Conservation (phyloP, 371 early-diverging fungal species). For the Actinomortierella wolfii region DNA sequence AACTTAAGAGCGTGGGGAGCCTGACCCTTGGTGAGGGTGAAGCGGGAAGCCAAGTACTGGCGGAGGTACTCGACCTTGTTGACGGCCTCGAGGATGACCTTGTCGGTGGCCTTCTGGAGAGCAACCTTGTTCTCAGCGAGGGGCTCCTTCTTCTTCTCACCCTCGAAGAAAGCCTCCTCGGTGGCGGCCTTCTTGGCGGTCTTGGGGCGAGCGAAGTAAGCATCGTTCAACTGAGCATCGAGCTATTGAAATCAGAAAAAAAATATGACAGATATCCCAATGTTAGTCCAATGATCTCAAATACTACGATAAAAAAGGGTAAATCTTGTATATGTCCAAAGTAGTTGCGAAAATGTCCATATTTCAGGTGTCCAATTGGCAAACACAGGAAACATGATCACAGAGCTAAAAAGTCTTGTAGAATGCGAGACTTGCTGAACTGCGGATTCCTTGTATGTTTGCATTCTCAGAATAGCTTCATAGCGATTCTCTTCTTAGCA, state of each 20-base stretch:
- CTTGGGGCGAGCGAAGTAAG: conserved; percentile 88
- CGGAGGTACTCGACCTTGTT: conserved; percentile 85
- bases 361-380: too few species aligned
- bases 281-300: background rate
- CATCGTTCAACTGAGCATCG: conserved; percentile 88
- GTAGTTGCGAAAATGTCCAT: too few species aligned
- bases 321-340: too few species aligned
- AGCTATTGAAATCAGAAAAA: conserved; percentile 31
- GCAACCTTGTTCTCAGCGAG: conserved; percentile 66
- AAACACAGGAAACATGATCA: too few species aligned
- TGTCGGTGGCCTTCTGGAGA: conserved; percentile 88
- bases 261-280: background rate
- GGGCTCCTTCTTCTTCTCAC: conserved; percentile 67
- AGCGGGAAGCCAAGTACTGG: conserved; percentile 85
- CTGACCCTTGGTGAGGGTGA: conserved; percentile 93
- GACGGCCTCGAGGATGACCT: conserved; percentile 76
- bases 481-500: too few species aligned
- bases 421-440: too few species aligned
- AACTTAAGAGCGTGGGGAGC: conserved; percentile 93
- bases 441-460: too few species aligned
- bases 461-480: too few species aligned
- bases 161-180: conserved; percentile 90
- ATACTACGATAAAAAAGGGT: too few species aligned
- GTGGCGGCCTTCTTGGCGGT: conserved; percentile 70
- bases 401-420: too few species aligned